Percentiles rank a stretch among this genome's conserved stretches.
phyloP scores from a whole-genome alignment of 2,329 filamentous ascomycete species.

The Scedosporium dehoogii region DNA sequence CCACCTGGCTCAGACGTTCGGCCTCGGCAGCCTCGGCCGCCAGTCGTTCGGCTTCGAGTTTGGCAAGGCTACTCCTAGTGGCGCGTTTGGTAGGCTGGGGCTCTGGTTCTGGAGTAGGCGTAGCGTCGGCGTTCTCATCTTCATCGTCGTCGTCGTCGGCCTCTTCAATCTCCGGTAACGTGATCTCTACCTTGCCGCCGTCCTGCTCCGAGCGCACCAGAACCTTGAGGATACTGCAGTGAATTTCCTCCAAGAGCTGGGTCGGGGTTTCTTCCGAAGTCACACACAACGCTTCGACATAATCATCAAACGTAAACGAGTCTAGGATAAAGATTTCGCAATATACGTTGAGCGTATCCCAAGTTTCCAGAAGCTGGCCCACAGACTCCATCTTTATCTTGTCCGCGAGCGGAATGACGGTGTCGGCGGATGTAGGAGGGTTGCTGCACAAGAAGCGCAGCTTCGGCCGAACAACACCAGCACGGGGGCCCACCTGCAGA shows the following conservation, averaged over 20 bases:
- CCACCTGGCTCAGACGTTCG: constrained; percentile 36
- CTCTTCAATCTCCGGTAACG: constrained; percentile 63
- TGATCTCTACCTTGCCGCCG: constrained; percentile 69
- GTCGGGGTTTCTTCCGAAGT: constrained; percentile 65
- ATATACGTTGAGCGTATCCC: constrained; percentile 98
- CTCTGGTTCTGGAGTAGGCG: constrained; percentile 61
- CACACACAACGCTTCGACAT: constrained; percentile 75
- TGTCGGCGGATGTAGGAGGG: constrained; percentile 39
- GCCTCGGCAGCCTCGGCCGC: constrained; percentile 49
- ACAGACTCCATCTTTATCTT: constrained; percentile 75
- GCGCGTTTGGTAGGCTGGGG: constrained; percentile 58
- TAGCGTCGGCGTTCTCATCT: constrained; percentile 45
- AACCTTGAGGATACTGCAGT: constrained; percentile 83
- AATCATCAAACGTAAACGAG: constrained; percentile 97
- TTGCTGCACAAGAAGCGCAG: constrained; percentile 69
- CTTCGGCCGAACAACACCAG: constrained; percentile 57
- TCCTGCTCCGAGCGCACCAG: constrained; percentile 67
- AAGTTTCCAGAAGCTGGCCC: constrained; percentile 78
- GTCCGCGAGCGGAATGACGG: constrained; percentile 16
- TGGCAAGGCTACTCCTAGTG: constrained; percentile 77
- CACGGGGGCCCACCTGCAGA: constrained; percentile 64
- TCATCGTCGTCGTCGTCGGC: constrained; percentile 58
- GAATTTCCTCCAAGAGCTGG: constrained; percentile 79
- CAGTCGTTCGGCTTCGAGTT: constrained; percentile 63
- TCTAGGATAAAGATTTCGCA: constrained; percentile 89